Conservation (phyloP, 768 basidiomycete species). For the Mycena kentingensis region DNA sequence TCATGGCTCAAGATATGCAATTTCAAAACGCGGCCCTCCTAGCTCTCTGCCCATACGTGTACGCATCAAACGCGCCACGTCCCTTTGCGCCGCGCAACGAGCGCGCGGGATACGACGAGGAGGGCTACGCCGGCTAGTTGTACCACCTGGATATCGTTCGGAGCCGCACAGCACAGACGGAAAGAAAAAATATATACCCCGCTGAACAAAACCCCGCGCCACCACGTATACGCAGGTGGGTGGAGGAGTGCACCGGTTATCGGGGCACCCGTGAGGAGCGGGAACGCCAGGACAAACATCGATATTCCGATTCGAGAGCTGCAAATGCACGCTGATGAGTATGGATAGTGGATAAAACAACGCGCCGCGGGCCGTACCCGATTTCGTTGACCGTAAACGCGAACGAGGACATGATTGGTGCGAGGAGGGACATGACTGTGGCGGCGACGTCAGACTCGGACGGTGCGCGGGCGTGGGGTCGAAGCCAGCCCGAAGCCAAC, state of each 20-base stretch:
- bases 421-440: slow-evolving; percentile 28
- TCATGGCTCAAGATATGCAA: no score
- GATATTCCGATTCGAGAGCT: slow-evolving; percentile 20
- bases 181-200: no score
- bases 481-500: background rate
- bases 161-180: no score
- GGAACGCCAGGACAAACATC: slow-evolving; percentile 16
- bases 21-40: no score
- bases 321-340: background rate
- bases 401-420: slow-evolving; percentile 18
- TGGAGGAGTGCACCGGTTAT: slow-evolving; percentile 29
- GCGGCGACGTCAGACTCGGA: slow-evolving; percentile 10
- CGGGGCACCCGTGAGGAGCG: slow-evolving; percentile 28
- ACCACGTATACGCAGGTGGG: slow-evolving; percentile 30
- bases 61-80: slow-evolving; percentile 19
- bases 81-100: slow-evolving; percentile 11
- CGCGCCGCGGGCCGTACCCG: slow-evolving; percentile 4
- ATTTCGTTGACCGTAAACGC: slow-evolving; percentile 20
- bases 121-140: slow-evolving; percentile 11
- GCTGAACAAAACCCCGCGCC: slow-evolving; percentile 29
- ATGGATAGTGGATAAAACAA: background rate
- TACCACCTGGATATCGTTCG: no score
- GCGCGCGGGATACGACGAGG: slow-evolving; percentile 3
- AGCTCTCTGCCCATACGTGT: no score
- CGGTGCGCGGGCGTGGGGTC: no score